A percentile compares a stretch with the other conserved stretches of the same genome.
Evolutionary conservation across 2,329 filamentous ascomycete genomes (phyloP).

Genomic region (Chrysoporthe deuterocubensis): DNA sequence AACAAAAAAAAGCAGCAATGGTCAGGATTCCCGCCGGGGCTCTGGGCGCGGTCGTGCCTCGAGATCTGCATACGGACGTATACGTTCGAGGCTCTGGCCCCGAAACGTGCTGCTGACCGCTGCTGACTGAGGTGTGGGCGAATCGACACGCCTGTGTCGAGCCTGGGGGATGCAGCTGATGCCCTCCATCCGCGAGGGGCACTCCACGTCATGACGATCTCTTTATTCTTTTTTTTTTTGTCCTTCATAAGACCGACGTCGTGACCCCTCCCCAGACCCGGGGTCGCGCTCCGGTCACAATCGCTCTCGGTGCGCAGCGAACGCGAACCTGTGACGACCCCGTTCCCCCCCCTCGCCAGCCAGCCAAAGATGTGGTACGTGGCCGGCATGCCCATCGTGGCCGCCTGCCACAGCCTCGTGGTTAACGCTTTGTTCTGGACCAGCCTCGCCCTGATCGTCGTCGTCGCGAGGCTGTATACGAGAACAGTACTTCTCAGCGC

Average conservation of each 20-base stretch:
- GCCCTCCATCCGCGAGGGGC: neutral
- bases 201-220: neutral
- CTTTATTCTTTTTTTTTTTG: neutral
- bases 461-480: constrained; percentile 30
- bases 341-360: neutral
- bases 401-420: constrained; percentile 26
- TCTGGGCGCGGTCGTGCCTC: neutral
- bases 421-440: constrained; percentile 31
- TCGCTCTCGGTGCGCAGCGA: neutral
- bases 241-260: neutral
- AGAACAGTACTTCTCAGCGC: constrained; percentile 30
- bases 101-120: neutral
- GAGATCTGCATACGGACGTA: neutral
- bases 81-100: neutral
- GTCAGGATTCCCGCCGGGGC: neutral
- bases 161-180: neutral
- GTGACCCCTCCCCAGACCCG: neutral
- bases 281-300: neutral
- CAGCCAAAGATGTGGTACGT: constrained; percentile 23
- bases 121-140: neutral
- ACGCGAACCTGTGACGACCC: neutral
- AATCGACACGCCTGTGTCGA: neutral
- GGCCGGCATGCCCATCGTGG: constrained; percentile 24
- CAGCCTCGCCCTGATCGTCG: constrained; percentile 29
- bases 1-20: neutral